Evolutionary conservation across 768 basidiomycete genomes (phyloP).

Genomic region (Tricholoma sp.): DNA sequence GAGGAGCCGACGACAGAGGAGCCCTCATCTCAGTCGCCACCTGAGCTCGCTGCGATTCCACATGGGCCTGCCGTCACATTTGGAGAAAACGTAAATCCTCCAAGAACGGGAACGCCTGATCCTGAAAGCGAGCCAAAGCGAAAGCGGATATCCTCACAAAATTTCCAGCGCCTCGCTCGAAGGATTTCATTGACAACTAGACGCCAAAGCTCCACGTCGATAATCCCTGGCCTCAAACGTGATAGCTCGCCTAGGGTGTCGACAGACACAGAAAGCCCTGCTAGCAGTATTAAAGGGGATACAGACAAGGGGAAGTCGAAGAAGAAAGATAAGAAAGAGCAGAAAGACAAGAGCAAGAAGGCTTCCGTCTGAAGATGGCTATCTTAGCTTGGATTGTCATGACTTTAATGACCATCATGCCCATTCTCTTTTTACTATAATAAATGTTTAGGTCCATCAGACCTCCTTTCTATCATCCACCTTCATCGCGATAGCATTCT

Average conservation of each 20-base stretch:
- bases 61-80: slow-evolving; percentile 58
- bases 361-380: slow-evolving; percentile 19
- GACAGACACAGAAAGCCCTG: slow-evolving; percentile 53
- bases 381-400: slow-evolving; percentile 10
- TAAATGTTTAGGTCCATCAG: slow-evolving; percentile 10
- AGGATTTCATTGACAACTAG: slow-evolving; percentile 64
- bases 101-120: slow-evolving; percentile 70
- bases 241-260: slow-evolving; percentile 39
- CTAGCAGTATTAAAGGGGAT: slow-evolving; percentile 47
- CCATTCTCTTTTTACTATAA: slow-evolving; percentile 11
- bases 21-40: slow-evolving; percentile 15
- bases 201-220: slow-evolving; percentile 49
- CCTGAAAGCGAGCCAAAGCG: slow-evolving; percentile 71
- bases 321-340: slow-evolving; percentile 56
- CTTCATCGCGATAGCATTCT: neutral
- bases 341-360: slow-evolving; percentile 56
- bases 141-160: slow-evolving; percentile 79
- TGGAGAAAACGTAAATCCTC: slow-evolving; percentile 49
- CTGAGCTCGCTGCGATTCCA: slow-evolving; percentile 15
- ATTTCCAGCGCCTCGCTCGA: slow-evolving; percentile 77
- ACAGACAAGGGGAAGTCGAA: slow-evolving; percentile 46
- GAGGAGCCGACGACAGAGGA: slow-evolving; percentile 24
- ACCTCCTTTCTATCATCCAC: neutral
- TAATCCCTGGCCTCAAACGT: slow-evolving; percentile 52
- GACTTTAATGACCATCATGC: slow-evolving; percentile 22